Conservation (phyloP, 345 rosid species). For the Euphorbia peplus region DNA sequence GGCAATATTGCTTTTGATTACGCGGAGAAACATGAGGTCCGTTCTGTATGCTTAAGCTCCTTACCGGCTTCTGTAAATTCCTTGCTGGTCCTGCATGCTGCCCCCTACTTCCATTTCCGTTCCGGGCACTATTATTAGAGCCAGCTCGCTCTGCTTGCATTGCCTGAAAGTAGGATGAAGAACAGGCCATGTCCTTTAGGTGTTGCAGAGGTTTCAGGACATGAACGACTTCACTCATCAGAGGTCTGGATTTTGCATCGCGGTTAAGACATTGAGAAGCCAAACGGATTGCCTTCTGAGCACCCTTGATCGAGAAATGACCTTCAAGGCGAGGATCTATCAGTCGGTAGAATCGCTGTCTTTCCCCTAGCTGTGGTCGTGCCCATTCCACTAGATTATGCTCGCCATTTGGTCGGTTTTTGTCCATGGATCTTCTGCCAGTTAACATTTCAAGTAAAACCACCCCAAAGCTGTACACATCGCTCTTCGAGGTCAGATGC, state of each 20-base stretch:
- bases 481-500: constrained; percentile 24
- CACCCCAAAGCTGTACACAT: constrained; percentile 28
- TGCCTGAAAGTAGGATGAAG: constrained; percentile 28
- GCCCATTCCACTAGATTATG: constrained; percentile 31
- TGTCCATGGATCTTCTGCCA: constrained; percentile 27
- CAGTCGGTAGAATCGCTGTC: constrained; percentile 16
- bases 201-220: constrained; percentile 16
- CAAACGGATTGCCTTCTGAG: constrained; percentile 24
- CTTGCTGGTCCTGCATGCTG: constrained; percentile 16
- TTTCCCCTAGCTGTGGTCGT: constrained; percentile 19
- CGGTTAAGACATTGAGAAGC: constrained; percentile 26
- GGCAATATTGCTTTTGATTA: constrained; percentile 12
- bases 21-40: constrained; percentile 24
- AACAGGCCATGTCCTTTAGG: constrained; percentile 29
- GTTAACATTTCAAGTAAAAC: constrained; percentile 26
- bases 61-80: constrained; percentile 12
- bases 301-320: constrained; percentile 21
- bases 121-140: constrained; percentile 5
- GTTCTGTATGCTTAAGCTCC: constrained; percentile 11
- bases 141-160: constrained; percentile 25
- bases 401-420: constrained; percentile 20
- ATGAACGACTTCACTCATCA: constrained; percentile 26
- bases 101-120: constrained; percentile 12
- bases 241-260: constrained; percentile 22
- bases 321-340: constrained; percentile 25